Conservation (phyloP, 2,329 filamentous ascomycete genomes). For the Pyrenochaeta sp. region DNA sequence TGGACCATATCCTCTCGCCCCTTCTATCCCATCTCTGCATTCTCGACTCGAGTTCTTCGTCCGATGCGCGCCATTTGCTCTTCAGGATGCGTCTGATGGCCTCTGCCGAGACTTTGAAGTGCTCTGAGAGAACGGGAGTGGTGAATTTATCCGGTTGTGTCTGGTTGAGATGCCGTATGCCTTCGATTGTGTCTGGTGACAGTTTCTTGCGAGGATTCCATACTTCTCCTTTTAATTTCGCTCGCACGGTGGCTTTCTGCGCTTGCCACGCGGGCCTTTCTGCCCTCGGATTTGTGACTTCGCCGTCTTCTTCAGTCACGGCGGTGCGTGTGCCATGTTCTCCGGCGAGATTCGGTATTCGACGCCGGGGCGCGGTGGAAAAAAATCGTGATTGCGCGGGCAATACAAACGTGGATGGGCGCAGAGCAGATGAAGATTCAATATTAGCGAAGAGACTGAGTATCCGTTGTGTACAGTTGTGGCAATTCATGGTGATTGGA, state of each 20-base stretch:
- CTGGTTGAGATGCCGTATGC: conserved; percentile 81
- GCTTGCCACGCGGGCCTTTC: conserved; percentile 69
- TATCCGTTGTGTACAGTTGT: conserved; percentile 30
- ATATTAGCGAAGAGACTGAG: conserved; percentile 31
- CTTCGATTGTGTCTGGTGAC: conserved; percentile 90
- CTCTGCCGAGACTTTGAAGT: conserved; percentile 88
- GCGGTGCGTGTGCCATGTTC: conserved; percentile 13
- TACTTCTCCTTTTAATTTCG: conserved; percentile 77
- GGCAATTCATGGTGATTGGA: conserved; percentile 36
- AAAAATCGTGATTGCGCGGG: conserved; percentile 20
- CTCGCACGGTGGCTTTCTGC: conserved; percentile 76
- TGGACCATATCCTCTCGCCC: conserved; percentile 58
- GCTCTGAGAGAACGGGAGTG: conserved; percentile 73
- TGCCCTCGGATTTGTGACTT: conserved; percentile 34
- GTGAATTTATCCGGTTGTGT: conserved; percentile 81
- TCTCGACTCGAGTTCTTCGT: conserved; percentile 55
- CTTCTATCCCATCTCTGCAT: conserved; percentile 56
- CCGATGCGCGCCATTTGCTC: conserved; percentile 73
- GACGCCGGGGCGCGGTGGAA: conserved; percentile 13
- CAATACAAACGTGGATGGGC: conserved; percentile 6
- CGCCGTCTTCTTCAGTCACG: conserved; percentile 33
- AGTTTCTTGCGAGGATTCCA: conserved; percentile 87
- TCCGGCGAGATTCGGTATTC: conserved; percentile 4
- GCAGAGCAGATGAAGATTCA: conserved; percentile 27
- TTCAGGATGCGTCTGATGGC: conserved; percentile 86